A percentile compares a stretch with the other conserved stretches of the same genome.
phyloP scores from a whole-genome alignment of 2,329 filamentous ascomycete species.

The Sporothrix luriei region DNA sequence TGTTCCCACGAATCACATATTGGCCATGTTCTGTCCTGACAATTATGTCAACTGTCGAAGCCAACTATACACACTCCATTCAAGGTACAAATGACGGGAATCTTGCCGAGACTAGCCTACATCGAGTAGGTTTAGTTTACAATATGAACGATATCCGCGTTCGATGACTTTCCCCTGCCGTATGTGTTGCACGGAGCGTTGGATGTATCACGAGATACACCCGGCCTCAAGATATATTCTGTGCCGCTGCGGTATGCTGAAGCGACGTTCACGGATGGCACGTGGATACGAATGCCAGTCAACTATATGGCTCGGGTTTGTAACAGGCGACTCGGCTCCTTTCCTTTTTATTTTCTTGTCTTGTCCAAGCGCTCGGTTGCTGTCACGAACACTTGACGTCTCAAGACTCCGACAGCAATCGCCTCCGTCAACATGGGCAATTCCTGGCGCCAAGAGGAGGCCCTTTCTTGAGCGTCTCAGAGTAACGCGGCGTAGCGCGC shows the following conservation, averaged over 20 bases:
- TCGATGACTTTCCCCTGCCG: background rate
- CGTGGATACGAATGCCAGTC: background rate
- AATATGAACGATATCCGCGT: background rate
- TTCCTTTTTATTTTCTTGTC: too few species aligned
- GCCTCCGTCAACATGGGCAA: background rate
- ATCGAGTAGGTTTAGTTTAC: background rate
- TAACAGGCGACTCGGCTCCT: background rate
- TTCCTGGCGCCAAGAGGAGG: slow-evolving; percentile 14
- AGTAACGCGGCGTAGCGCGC: too few species aligned
- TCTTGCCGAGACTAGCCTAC: background rate
- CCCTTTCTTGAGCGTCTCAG: too few species aligned
- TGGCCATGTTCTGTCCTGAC: background rate
- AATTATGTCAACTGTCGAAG: background rate
- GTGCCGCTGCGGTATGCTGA: background rate
- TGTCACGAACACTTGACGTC: slow-evolving; percentile 7
- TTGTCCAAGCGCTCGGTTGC: background rate
- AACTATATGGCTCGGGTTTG: background rate
- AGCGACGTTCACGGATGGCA: background rate
- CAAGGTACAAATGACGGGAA: background rate
- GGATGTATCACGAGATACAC: background rate
- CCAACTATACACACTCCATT: background rate
- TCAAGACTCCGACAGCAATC: background rate
- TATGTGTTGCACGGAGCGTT: background rate
- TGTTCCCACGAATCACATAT: background rate
- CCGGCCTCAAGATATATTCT: background rate